A percentile compares a stretch with the other conserved stretches of the same genome.
Conservation (phyloP, 805 yeast genomes). For the Vanderwaltozyma verrucispora region DNA sequence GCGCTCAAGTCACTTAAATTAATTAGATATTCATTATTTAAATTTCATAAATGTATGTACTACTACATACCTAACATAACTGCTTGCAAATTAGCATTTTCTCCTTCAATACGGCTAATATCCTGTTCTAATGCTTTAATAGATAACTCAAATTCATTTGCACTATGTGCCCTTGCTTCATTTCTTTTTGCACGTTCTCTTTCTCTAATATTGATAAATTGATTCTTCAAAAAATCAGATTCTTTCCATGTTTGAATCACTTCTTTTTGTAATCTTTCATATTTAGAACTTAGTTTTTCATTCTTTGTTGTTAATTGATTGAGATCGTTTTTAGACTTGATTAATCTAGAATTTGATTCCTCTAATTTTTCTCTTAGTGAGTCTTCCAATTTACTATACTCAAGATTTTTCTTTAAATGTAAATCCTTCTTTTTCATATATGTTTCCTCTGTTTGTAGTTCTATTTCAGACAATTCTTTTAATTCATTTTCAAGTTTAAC, state of each 20-base stretch:
- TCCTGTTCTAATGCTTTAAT: constrained; percentile 29
- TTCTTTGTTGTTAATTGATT: constrained; percentile 14
- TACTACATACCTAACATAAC: constrained; percentile 6
- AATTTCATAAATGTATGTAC: too few relatives aligned
- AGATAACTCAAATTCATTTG: constrained; percentile 22
- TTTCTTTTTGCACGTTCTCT: constrained; percentile 16
- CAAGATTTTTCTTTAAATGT: constrained; percentile 28
- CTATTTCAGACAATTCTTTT: constrained; percentile 8
- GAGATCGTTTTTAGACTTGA: constrained; percentile 16
- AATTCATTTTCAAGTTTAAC: constrained; percentile 14
- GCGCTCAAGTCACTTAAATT: too few relatives aligned
- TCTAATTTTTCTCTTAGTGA: constrained; percentile 10
- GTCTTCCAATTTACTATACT: constrained; percentile 19
- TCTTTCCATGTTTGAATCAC: constrained; percentile 17
- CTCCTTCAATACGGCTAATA: constrained; percentile 23
- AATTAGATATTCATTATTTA: too few relatives aligned
- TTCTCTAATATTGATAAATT: constrained; percentile 15
- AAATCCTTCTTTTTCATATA: constrained; percentile 29
- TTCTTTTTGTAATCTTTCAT: constrained; percentile 20
- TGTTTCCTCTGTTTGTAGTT: constrained; percentile 26
- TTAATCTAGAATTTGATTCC: constrained; percentile 5
- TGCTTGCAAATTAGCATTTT: constrained; percentile 19
- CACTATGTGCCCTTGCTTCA: constrained; percentile 18
- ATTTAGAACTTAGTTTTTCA: constrained; percentile 14
- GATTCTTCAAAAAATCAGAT: constrained; percentile 13